These are phyloP conservation scores for Astragalus membranaceus DNA, from an alignment of 306 rosid species.

Conservation along the genomic window DNA sequence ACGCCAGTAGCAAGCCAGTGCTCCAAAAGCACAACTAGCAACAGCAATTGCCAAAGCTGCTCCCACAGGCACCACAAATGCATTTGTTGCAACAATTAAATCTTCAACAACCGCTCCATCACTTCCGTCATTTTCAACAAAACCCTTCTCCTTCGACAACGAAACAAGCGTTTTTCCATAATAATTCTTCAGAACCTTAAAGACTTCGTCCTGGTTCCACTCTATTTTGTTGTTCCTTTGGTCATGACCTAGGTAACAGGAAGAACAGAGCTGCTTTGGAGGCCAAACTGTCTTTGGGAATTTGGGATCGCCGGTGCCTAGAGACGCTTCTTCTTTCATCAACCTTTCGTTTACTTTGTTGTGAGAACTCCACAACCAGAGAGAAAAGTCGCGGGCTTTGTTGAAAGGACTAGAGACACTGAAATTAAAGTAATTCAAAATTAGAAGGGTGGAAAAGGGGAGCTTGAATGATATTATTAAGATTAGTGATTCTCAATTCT, in stretches of 20 bases:
- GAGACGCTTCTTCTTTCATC: conserved; percentile 68
- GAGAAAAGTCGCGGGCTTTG: conserved; percentile 64
- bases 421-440: conserved; percentile 14
- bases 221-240: conserved; percentile 36
- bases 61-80: conserved; percentile 83
- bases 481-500: background rate
- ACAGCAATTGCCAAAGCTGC: conserved; percentile 94
- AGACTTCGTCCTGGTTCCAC: conserved; percentile 75
- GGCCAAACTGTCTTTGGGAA: conserved; percentile 95
- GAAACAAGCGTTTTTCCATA: conserved; percentile 58
- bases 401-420: conserved; percentile 76
- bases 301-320: conserved; percentile 74
- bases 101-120: conserved; percentile 45
- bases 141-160: conserved; percentile 44
- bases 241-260: conserved; percentile 48
- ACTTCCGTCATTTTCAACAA: conserved; percentile 25
- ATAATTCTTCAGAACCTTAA: conserved; percentile 46
- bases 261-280: conserved; percentile 64
- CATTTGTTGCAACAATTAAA: conserved; percentile 46
- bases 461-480: conserved; percentile 10
- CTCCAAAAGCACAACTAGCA: conserved; percentile 98
- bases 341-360: conserved; percentile 75
- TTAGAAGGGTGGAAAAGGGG: conserved; percentile 20
- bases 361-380: conserved; percentile 91
- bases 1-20: conserved; percentile 98